Evolutionary conservation across 495 filamentous ascomycete genomes (phyloP).

Genomic region (Talaromyces ruber): DNA sequence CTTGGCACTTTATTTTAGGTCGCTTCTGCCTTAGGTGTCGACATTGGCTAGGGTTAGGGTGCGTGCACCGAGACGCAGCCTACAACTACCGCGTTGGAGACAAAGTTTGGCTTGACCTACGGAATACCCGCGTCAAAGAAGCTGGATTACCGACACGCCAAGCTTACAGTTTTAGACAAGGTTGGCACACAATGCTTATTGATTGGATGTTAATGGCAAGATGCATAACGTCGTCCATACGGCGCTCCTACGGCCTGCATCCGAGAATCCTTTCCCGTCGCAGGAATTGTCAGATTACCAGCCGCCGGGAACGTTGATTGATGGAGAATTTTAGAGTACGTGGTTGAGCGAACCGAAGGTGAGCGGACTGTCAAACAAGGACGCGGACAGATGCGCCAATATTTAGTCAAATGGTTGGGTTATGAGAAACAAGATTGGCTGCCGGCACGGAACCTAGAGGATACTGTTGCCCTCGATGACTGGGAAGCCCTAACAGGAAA

Average conservation of each 20-base stretch:
- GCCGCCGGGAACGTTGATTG: neutral
- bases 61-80: neutral
- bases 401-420: constrained; percentile 5
- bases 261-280: constrained; percentile 6
- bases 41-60: neutral
- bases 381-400: neutral
- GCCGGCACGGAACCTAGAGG: constrained; percentile 1
- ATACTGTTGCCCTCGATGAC: constrained; percentile 4
- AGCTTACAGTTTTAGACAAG: constrained; percentile 9
- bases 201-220: constrained; percentile 6
- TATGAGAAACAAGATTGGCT: neutral
- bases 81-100: constrained; percentile 3
- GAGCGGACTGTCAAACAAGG: neutral
- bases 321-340: neutral
- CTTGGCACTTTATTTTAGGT: neutral
- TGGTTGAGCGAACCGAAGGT: constrained; percentile 5
- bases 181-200: constrained; percentile 8
- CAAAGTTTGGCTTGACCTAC: constrained; percentile 12
- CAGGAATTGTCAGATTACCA: constrained; percentile 2
- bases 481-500: neutral
- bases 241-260: constrained; percentile 5
- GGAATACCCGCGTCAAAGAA: constrained; percentile 9
- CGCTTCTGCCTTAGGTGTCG: neutral
- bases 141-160: constrained; percentile 6
- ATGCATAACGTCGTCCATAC: constrained; percentile 9